A percentile compares a stretch with the other conserved stretches of the same genome.
Conservation (phyloP, 176 grass and related monocot species). For the Sorghum bicolor region DNA sequence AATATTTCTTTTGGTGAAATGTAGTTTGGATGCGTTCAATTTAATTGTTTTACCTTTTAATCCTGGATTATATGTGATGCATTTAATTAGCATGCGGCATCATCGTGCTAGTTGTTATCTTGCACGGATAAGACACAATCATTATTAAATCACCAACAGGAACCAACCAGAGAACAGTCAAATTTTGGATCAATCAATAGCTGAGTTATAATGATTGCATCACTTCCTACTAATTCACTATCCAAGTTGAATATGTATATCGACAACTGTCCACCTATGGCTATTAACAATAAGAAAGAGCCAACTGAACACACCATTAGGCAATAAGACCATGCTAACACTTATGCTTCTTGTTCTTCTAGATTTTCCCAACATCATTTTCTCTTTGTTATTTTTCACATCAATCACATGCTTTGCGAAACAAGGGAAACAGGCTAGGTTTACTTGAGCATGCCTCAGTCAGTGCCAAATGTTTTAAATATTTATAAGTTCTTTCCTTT, state of each 20-base stretch:
- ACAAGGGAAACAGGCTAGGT: background rate
- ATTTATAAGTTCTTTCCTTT: background rate
- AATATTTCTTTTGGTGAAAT: background rate
- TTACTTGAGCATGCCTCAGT: background rate
- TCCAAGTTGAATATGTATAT: background rate
- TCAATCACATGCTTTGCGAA: background rate
- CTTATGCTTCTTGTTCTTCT: background rate
- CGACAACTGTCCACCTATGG: background rate
- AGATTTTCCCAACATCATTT: background rate
- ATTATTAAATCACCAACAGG: background rate
- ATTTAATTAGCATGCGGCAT: background rate
- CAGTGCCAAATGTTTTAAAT: background rate
- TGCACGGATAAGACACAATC: background rate
- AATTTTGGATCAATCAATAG: background rate
- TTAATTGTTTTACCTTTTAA: background rate
- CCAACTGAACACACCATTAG: background rate
- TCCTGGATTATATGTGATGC: background rate
- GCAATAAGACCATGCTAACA: background rate
- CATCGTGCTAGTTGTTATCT: background rate
- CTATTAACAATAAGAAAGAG: background rate
- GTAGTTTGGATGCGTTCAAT: background rate
- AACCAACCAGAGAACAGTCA: background rate
- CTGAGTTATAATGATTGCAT: background rate
- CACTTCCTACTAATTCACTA: background rate
- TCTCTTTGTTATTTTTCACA: background rate